Base-by-base conservation (phyloP, 164 flowering plant genomes). In the Annona cherimola region DNA sequence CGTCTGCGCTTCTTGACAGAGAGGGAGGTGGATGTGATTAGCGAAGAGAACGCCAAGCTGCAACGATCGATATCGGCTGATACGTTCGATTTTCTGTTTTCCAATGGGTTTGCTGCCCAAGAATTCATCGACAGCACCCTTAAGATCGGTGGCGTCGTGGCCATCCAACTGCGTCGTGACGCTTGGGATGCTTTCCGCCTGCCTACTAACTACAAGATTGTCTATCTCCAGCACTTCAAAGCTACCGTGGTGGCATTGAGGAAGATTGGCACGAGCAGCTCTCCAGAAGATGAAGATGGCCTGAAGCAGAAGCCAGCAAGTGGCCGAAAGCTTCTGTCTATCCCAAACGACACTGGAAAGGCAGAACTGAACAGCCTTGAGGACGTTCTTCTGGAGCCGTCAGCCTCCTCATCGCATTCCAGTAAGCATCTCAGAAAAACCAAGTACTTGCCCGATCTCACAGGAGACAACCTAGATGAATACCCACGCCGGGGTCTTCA, bases 361-460 rank as follows among this genome's bases (percentile, higher is more conserved):
- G 88, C 78, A 0, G 96, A 90, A 3, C 74, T 92, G 74, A 67
- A 76, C 20, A 79, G 82, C 1, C 86, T 94, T 0, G 98, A 92
- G 69, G 96, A 85, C 11, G 93, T 82, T 5, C 86, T 88, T 5
- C 86, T 94, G 0, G 98, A 94, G 57, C 96, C 98, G 3, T 97
- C 97, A 4, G 70, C 73, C 1, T 69, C 88, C 5, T 78, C 84
- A 5, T 61, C 70, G 19, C 80, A 76, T 12, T 83, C 86, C 3
- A 76, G 75, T 20, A 43, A 57, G 2, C 79, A 81, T 74, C 66
- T 79, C 41, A 86, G 84, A 77, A 67, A 77, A 54, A 87, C 86
- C 68, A 88, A 76, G 71, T 89, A 76, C 79, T 80, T 94, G 0
- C 95, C 96, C 0, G 87, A 94, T 68, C 60, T 94, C 42, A 46